Evolutionary conservation across 1,284 basidiomycete genomes (phyloP), one percentile per base, ranked within the genome.

Genomic region (Singerocomus inundabilis): DNA sequence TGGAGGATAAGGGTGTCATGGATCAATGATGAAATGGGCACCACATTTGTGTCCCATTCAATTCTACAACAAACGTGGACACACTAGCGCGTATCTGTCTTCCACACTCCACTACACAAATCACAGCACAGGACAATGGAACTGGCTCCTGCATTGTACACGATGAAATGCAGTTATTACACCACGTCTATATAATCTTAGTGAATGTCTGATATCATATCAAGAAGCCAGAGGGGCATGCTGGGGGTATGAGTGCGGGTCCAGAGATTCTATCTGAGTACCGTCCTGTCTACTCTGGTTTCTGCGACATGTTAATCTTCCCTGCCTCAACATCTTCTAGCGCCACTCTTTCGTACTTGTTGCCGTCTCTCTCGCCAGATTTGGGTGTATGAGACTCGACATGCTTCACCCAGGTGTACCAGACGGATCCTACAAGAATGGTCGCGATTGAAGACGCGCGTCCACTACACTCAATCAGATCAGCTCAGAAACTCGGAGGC

Each of bases 401-500:
- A 62, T 91, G 83, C 66, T 92, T 92, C 47, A 88, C 76, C 87
- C 88, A 93, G 8, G 91, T 93, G 70, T 93, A 94, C 67, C 84
- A 85, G 33, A 91, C 70, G 0, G 91, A 93, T 15, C 92, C 92
- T 24, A 73, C 61, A 15, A 93, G 81, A 62, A 94, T 94, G 54
- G 82, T 82, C 2, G 76, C 78, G 56, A 94, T 91, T 1, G 91
- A 91, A 10, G 82, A 75, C 10, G 80, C 84, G 28, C 92, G 88
- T 4, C 90, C 91, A 31, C 90, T 92, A 63, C 9, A 46, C 26
- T 11, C 34, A 42, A 24, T 24, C 28, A 36, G 6, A 32, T 69
- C 6, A 67, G 39, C 16, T 34, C n/a, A 1, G 6, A 12, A 31
- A 13, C 15, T 26, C 15, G 21, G 24, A 4, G 13, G 28, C 28